Percentiles rank a stretch among this genome's conserved stretches.
These are phyloP conservation scores for Russula emetica DNA, from an alignment of 768 basidiomycete genomes.

Conservation along the genomic window DNA sequence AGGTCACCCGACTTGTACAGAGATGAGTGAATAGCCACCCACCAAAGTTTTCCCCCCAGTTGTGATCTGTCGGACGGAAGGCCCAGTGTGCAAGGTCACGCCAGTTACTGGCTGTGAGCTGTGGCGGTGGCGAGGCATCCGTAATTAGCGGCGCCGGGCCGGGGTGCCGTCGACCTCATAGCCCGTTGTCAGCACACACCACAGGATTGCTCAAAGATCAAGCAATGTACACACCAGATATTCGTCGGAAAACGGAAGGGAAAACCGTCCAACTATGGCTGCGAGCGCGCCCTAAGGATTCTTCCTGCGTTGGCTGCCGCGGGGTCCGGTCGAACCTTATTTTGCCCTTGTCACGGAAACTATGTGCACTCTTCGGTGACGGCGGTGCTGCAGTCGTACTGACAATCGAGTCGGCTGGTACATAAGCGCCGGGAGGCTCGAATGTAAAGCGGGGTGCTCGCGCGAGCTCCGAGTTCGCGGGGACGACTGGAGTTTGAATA, in stretches of 20 bases:
- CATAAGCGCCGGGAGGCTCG: slow-evolving; percentile 12
- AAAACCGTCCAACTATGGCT: slow-evolving; percentile 22
- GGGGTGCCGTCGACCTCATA: slow-evolving; percentile 12
- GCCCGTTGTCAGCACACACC: not conserved
- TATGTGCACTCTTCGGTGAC: slow-evolving; percentile 2
- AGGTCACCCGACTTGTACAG: not conserved
- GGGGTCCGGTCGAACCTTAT: slow-evolving; percentile 3
- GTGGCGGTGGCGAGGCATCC: slow-evolving; percentile 9
- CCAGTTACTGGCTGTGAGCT: slow-evolving; percentile 42
- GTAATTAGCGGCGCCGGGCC: slow-evolving; percentile 10
- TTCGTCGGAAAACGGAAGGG: slow-evolving; percentile 19
- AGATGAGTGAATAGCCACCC: not conserved
- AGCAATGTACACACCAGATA: slow-evolving; percentile 19
- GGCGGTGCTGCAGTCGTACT: not conserved
- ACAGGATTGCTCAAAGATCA: slow-evolving; percentile 1
- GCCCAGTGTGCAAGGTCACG: slow-evolving; percentile 55
- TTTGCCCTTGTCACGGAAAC: slow-evolving; percentile 13
- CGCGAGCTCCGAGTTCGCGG: slow-evolving; percentile 21
- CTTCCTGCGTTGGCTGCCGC: slow-evolving; percentile 13
- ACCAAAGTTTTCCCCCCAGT: slow-evolving; percentile 34
- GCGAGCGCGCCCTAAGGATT: slow-evolving; percentile 1
- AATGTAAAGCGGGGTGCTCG: slow-evolving; percentile 21
- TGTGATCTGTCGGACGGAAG: slow-evolving; percentile 39
- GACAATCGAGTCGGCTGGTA: slow-evolving; percentile 15
- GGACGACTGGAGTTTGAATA: slow-evolving; percentile 9